Evolutionary conservation across 2,329 filamentous ascomycete species (phyloP), one percentile per base, ranked within the genome.

Genomic region (Fusarium sacchari): DNA sequence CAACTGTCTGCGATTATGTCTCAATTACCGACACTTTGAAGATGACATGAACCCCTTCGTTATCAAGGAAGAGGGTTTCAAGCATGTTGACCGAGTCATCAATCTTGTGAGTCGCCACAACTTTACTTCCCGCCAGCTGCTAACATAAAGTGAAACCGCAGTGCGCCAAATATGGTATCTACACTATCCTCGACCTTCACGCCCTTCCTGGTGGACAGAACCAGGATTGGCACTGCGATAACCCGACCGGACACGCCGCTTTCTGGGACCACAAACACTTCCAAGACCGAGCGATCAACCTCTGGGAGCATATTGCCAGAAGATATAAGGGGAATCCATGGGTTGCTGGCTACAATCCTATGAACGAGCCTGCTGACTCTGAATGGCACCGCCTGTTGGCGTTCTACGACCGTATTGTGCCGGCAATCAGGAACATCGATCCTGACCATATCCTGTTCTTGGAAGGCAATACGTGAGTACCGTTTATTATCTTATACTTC

Each of bases 11-110:
- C 84, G 89, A 1, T 77, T 91, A 7, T 87, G 88, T 2, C 88
- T 91, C 78, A 91, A 91, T 75, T 89, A 90, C 72, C 84, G 85
- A 2, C 86, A 88, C 73, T 88, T 88, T 42, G 84, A 87, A 71
- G 86, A 88, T 66, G 86, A 87, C 67, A 84, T 85, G 82, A 84
- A 88, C 66, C 86, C 86, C 0, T 79, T 83, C 13, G 83, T 86
- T 2, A 79, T 88, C 32, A 88, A 87, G 69, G 77, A 82, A 26
- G 80, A 82, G 24, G 87, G 86, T 0, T 88, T 88, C 77, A 84
- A 85, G 66, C 84, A 84, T 50, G 79, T 88, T 3, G 86, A 88
- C 70, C 79, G 85, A 26, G 82, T 87, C 0, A 79, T 88, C 15
- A 80, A 87, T 3, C 79, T 86, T 58, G 74, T 67, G 39, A 55